Evolutionary conservation across 202 grass and related monocot genomes (phyloP).

Genomic region (Saccharum hybrid): DNA sequence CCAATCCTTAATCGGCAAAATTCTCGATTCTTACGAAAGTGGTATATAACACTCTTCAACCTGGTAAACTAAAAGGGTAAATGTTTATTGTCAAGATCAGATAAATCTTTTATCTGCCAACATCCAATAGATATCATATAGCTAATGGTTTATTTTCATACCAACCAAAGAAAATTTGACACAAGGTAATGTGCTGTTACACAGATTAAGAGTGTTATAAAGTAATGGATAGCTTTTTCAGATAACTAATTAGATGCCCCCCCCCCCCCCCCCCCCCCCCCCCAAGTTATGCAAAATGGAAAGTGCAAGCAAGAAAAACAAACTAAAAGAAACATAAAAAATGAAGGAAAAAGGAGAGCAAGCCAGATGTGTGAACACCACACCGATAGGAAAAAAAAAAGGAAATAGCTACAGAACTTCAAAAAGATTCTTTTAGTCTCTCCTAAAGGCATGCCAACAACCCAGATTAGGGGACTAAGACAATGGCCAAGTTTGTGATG

Average conservation of each 20-base stretch:
- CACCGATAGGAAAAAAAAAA: not conserved
- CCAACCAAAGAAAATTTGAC: not conserved
- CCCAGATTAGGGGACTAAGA: not conserved
- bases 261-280: too few species aligned
- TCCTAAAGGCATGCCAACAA: slow-evolving; percentile 20
- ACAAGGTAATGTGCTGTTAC: not conserved
- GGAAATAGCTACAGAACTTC: slow-evolving; percentile 2
- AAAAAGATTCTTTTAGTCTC: not conserved
- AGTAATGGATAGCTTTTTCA: not conserved
- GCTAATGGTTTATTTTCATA: slow-evolving; percentile 4
- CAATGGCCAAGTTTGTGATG: not conserved
- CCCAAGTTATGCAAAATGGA: not conserved
- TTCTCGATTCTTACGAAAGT: slow-evolving; percentile 83
- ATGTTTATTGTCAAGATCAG: slow-evolving; percentile 48
- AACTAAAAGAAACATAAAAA: not conserved
- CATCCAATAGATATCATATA: slow-evolving; percentile 19
- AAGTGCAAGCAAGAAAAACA: not conserved
- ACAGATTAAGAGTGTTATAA: slow-evolving; percentile 20
- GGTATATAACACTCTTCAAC: slow-evolving; percentile 77
- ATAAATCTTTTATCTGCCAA: not conserved
- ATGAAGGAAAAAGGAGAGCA: not conserved
- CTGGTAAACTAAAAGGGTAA: slow-evolving; percentile 62
- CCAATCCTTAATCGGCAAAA: slow-evolving; percentile 90
- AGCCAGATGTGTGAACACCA: slow-evolving; percentile 6
- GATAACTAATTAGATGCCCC: not conserved